Conservation (phyloP, 1,139 yeast species). For the Geotrichum fermentans region DNA sequence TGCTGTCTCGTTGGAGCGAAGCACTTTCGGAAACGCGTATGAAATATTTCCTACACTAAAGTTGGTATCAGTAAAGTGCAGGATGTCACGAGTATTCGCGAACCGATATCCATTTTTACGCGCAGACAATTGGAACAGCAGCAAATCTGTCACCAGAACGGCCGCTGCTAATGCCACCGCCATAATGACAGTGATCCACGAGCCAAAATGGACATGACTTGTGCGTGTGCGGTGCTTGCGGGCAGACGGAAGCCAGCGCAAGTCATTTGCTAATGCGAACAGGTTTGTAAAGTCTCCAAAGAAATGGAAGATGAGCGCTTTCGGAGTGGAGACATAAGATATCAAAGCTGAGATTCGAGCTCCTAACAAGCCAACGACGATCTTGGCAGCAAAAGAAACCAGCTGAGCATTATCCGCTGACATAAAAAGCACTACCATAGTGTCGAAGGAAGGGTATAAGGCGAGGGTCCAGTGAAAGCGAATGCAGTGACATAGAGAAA, state of each 20-base stretch:
- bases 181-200: background rate
- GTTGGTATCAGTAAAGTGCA: background rate
- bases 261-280: constrained; percentile 1
- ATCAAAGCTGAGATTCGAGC: constrained; percentile 1
- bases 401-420: constrained; percentile 1
- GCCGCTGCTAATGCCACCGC: background rate
- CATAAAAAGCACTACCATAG: too few species aligned
- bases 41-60: background rate
- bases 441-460: too few species aligned
- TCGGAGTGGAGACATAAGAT: constrained; percentile 1
- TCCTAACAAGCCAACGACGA: background rate
- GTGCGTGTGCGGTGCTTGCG: background rate
- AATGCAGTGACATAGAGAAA: too few species aligned
- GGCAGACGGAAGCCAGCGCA: constrained; percentile 6
- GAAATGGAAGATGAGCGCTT: constrained; percentile 2
- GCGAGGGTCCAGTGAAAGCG: too few species aligned
- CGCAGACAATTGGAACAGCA: constrained; percentile 3
- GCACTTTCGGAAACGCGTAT: background rate
- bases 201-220: background rate
- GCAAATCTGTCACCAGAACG: constrained; percentile 6
- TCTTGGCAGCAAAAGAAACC: constrained; percentile 5
- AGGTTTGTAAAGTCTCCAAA: constrained; percentile 6
- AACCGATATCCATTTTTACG: background rate
- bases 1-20: background rate
- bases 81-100: background rate